Evolutionary conservation across 176 grass and related monocot genomes (phyloP).

Genomic region (Sorghum bicolor): Sorghum_bicolor_NCBIv3 NC_012871.2:62422001-62422500

Average conservation of each 20-base stretch:
- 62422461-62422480: too few relatives aligned
- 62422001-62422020: neutral
- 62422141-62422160: neutral
- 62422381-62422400: neutral
- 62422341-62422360: neutral
- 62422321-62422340: neutral
- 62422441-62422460: neutral
- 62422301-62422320: neutral
- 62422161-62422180: neutral
- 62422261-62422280: neutral
- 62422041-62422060: slow-evolving; percentile 5
- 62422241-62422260: neutral
- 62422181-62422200: neutral
- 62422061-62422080: slow-evolving; percentile 42
- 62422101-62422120: neutral
- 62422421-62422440: neutral
- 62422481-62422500: too few relatives aligned
- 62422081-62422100: neutral
- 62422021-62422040: slow-evolving; percentile 8
- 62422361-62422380: neutral
- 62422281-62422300: neutral
- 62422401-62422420: neutral
- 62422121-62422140: slow-evolving; percentile 41
- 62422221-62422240: neutral
- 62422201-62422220: neutral